Evolutionary conservation across 2,329 filamentous ascomycete genomes (phyloP), one percentile per base, ranked within the genome.

Genomic region (Ceratocystis variospora): DNA sequence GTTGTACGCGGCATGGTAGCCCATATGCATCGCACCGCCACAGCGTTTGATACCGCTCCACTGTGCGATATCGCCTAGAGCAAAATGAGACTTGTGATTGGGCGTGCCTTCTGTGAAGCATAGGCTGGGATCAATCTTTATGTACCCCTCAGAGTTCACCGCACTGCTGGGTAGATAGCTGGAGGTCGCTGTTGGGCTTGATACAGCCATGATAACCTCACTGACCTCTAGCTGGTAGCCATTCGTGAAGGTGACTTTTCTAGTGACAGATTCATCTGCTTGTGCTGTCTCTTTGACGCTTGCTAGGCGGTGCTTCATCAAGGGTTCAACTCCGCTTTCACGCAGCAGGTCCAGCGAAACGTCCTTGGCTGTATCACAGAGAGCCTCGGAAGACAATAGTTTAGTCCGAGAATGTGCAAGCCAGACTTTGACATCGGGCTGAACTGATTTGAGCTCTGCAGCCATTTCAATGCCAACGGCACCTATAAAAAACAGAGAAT

Each of bases 381-480:
- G 79, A 2, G 82, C 83, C 75, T 94, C 89, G 0, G 87, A 83
- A 0, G 87, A 90, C 6, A 93, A 79, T 1, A 93, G 81, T 71
- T 83, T 83, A 31, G 81, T 78, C 22, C 87, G 80, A 3, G 88
- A 91, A 73, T 93, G 89, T 3, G 90, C 82, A 1, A 94, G 80
- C 0, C 84, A 88, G n/a, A 93, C 85, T 50, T 81, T 81, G 65
- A 84, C 77, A 10, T 81, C 71, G 0, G 89, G 88, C 68, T 86
- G 80, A 28, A 85, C 77, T 59, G 82, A 74, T 75, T 91, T 92
- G 65, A 92, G 77, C 76, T 94, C 89, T 1, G 87, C 84, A 0
- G 89, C 88, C 80, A 93, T 90, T 73, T 93, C 89, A 65, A 92
- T 85, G 7, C 89, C 89, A 0, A 92, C 89, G 5, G 89, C 89